Evolutionary conservation across 768 basidiomycete genomes (phyloP).

Genomic region (Rhodotorula toruloides): DNA sequence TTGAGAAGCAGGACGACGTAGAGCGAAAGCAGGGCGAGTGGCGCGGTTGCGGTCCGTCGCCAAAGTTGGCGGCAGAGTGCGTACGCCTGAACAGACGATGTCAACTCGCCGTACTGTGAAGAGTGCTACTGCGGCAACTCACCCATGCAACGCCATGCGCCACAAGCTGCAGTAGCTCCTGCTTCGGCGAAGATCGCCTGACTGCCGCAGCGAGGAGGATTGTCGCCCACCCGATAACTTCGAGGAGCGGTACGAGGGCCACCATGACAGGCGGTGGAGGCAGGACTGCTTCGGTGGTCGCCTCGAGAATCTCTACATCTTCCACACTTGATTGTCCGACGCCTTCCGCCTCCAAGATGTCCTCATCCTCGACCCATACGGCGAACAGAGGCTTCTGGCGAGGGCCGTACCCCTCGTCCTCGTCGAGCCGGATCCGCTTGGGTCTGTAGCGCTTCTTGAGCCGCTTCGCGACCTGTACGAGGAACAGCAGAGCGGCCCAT

Average conservation of each 20-base stretch:
- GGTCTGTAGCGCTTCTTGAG: neutral
- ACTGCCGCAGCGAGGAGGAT: neutral
- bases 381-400: conserved; percentile 1
- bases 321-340: neutral
- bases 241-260: conserved; percentile 9
- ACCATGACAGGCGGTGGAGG: conserved; percentile 9
- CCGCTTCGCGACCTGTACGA: accelerated
- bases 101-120: neutral
- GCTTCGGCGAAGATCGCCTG: accelerated
- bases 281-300: neutral
- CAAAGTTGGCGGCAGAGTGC: neutral
- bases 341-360: neutral
- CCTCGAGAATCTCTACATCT: neutral
- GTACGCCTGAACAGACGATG: neutral
- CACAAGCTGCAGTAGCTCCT: accelerated
- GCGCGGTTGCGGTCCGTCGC: neutral
- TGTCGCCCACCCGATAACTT: conserved; percentile 5
- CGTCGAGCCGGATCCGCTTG: neutral
- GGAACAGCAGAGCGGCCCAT: neutral
- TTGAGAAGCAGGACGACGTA: conserved; percentile 12
- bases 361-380: conserved; percentile 14
- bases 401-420: neutral
- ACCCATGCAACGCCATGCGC: neutral
- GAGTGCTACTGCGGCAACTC: neutral
- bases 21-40: conserved; percentile 16